phyloP scores from a whole-genome alignment of 495 filamentous ascomycete genomes.

The Penicillium lividum region DNA sequence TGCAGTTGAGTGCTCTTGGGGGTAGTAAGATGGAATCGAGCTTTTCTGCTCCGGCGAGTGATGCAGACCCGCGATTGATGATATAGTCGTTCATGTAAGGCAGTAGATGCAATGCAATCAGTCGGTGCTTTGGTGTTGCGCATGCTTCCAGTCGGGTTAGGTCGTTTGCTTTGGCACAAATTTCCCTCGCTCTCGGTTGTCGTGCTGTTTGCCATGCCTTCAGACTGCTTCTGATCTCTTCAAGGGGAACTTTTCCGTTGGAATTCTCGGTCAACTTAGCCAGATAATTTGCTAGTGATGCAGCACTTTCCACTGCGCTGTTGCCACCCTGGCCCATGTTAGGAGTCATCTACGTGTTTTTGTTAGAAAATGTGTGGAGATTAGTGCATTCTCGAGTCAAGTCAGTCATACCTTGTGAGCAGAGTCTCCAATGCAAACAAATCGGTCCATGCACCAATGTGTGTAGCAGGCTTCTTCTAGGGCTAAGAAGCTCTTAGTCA shows the following conservation, averaged over 20 bases:
- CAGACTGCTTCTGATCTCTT: background rate
- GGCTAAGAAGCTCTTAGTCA: slow-evolving; percentile 1
- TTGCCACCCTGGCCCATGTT: slow-evolving; percentile 17
- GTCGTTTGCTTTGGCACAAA: background rate
- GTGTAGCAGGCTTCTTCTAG: slow-evolving; percentile 23
- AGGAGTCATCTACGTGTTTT: slow-evolving; percentile 9
- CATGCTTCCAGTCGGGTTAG: slow-evolving; percentile 2
- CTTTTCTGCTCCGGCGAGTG: background rate
- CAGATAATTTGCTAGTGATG: slow-evolving; percentile 4
- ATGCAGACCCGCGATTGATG: background rate
- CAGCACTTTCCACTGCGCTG: slow-evolving; percentile 13
- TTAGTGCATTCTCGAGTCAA: background rate
- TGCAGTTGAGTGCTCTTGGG: background rate
- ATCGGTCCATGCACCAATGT: slow-evolving; percentile 18
- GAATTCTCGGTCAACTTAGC: background rate
- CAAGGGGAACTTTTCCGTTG: background rate
- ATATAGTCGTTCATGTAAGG: background rate
- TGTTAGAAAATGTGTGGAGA: background rate
- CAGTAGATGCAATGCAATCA: background rate
- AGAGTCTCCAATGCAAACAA: slow-evolving; percentile 28
- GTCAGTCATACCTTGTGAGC: slow-evolving; percentile 24
- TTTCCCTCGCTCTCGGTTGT: background rate
- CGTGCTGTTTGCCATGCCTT: background rate
- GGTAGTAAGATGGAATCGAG: background rate
- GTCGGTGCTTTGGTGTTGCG: slow-evolving; percentile 1